A percentile compares a stretch with the other conserved stretches of the same genome.
Evolutionary conservation across 164 flowering plant genomes (phyloP).

Genomic region (Echeveria elegans): DNA sequence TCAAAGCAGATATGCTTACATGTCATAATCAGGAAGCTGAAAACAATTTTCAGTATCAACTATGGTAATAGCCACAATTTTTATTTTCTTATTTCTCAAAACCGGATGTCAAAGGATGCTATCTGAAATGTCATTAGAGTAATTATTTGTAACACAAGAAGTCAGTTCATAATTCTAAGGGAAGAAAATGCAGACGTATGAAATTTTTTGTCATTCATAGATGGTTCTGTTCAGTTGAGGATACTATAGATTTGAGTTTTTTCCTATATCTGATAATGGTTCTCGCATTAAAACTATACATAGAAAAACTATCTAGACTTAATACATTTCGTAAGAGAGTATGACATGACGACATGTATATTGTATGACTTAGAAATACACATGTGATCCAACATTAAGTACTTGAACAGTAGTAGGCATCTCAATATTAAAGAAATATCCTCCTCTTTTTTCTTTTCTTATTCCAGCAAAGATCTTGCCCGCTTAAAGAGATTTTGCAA

Average conservation of each 20-base stretch:
- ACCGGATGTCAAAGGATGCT: neutral
- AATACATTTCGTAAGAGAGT: neutral
- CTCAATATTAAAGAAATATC: neutral
- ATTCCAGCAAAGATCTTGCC: neutral
- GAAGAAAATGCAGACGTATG: neutral
- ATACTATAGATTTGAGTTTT: neutral
- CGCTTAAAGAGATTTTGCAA: neutral
- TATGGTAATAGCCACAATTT: neutral
- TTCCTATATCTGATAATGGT: neutral
- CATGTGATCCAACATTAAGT: neutral
- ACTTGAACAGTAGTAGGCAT: neutral
- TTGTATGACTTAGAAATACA: neutral
- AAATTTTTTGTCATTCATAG: neutral
- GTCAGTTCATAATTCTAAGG: neutral
- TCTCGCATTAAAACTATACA: neutral
- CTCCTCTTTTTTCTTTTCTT: too few relatives aligned
- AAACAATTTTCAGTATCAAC: neutral
- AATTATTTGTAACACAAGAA: neutral
- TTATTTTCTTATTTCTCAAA: neutral
- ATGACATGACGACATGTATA: neutral
- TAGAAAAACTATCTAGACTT: neutral
- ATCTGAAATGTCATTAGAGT: neutral
- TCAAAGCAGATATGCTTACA: constrained; percentile 4
- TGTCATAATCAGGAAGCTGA: constrained; percentile 3
- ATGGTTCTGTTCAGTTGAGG: neutral